Conservation (phyloP, 768 basidiomycete species). For the Phanerodontia chrysosporium region DNA sequence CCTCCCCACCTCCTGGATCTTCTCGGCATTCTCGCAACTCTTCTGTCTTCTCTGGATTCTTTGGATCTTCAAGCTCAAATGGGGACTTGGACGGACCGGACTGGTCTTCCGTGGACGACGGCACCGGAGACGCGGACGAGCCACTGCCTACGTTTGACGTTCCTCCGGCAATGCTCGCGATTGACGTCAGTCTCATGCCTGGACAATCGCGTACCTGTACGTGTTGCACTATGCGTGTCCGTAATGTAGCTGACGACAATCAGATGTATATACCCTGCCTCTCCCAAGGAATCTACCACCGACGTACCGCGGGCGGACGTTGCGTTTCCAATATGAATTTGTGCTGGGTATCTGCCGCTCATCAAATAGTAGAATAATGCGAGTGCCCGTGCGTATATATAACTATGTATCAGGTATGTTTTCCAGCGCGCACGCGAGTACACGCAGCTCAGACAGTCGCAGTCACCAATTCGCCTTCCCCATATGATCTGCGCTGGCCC, state of each 20-base stretch:
- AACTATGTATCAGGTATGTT: constrained; percentile 75
- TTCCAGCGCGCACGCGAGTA: neutral
- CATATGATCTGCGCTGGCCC: constrained; percentile 87
- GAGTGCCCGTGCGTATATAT: constrained; percentile 88
- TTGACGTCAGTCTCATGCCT: constrained; percentile 78
- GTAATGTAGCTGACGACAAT: neutral
- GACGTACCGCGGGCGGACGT: constrained; percentile 79
- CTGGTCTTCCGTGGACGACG: constrained; percentile 28
- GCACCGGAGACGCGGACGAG: constrained; percentile 48
- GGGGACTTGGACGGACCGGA: constrained; percentile 18
- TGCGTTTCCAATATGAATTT: constrained; percentile 87
- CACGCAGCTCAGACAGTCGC: neutral
- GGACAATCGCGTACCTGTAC: constrained; percentile 82
- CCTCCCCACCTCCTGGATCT: constrained; percentile 5
- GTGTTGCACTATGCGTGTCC: constrained; percentile 27
- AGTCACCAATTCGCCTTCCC: constrained; percentile 49
- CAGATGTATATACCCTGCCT: constrained; percentile 75
- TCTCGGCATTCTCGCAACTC: constrained; percentile 6
- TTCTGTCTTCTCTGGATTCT: constrained; percentile 2
- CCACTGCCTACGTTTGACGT: constrained; percentile 85
- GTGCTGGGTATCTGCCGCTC: constrained; percentile 79
- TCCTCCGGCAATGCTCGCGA: constrained; percentile 82
- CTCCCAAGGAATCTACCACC: constrained; percentile 85
- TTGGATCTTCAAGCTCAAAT: constrained; percentile 5
- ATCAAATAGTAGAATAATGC: constrained; percentile 69